Evolutionary conservation across 164 flowering plant genomes (phyloP), one percentile per base, ranked within the genome.

Genomic region (Umbilicus rupestris): DNA sequence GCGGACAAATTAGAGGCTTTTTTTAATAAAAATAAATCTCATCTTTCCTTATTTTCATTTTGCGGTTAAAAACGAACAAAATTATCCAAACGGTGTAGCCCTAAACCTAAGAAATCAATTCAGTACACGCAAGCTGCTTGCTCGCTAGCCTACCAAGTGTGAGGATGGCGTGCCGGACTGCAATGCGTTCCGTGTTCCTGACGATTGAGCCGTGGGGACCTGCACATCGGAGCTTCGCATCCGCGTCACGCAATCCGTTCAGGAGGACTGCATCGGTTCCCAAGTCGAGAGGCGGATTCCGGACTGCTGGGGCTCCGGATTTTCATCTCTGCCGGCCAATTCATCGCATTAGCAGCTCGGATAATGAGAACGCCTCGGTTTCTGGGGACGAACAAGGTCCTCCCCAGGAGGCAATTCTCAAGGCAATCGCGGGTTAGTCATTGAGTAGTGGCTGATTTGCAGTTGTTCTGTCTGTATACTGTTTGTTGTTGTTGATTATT

Each of bases 351-450:
- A 73, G 65, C 49, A 78, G 86, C 68, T 82, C 77, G 59, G 68
- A 70, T 68, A 71, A 69, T 41, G 78, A 77, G 30, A 52, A 41
- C 11, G 44, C 70, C 0, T 69, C 79, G 14, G 50, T 72, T 4
- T 39, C 75, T 4, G 71, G 74, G 39, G 89, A 83, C 46, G 87
- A 84, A 11, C 75, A 79, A 30, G 86, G 81, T 7, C 98, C 97
- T 2, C 98, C 98, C 45, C 98, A 93, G 55, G 97, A 93, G 73
- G 96, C 88, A 50, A 83, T 93, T 69, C 90, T 93, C 60, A 90
- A 90, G 72, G 96, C 90, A 57, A 86, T 90, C 76, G 85, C 97
- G 71, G 97, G 97, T 87, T 3, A 44, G 14, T 70, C 59, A n/a
- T 31, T 67, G 62, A 24, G 44, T n/a, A 41, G 2, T 3, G 2